These are phyloP conservation scores for Primulina eburnea DNA, from an alignment of 257 asterid genomes.

Conservation along the genomic window DNA sequence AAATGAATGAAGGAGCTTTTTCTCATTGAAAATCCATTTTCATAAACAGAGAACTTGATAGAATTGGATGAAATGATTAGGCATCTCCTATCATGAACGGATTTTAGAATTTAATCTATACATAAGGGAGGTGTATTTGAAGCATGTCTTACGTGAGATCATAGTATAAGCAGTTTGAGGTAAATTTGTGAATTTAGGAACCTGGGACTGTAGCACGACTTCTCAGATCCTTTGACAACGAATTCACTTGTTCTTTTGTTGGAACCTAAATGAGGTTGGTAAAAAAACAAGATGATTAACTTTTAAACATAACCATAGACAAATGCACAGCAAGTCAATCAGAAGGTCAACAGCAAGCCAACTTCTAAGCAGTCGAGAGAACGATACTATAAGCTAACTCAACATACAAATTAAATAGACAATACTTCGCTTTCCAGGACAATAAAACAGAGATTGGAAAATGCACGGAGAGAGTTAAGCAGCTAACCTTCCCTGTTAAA, in stretches of 20 bases:
- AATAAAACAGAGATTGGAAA: not conserved
- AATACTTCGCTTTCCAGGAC: not conserved
- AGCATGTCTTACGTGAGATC: conserved; percentile 1
- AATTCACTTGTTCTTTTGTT: conserved; percentile 83
- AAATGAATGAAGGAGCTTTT: conserved; percentile 1
- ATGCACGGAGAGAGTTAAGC: conserved; percentile 9
- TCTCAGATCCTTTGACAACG: conserved; percentile 82
- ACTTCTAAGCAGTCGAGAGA: not conserved
- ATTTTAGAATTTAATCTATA: conserved; percentile 4
- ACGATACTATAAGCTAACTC: not conserved
- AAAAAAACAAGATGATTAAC: conserved; percentile 9
- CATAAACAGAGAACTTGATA: not conserved
- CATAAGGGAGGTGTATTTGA: not conserved
- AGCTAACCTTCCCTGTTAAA: conserved; percentile 84
- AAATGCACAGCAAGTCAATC: not conserved
- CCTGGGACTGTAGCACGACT: conserved; percentile 92
- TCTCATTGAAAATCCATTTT: not conserved
- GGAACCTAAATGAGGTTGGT: conserved; percentile 61
- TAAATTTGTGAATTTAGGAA: conserved; percentile 32
- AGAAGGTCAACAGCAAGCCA: not conserved
- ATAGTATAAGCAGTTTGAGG: conserved; percentile 19
- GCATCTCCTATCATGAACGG: not conserved
- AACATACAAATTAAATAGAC: not conserved
- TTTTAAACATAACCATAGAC: not conserved
- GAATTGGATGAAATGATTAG: too few species aligned